phyloP scores from a whole-genome alignment of 2,329 filamentous ascomycete species.

The Fusarium sarcochroum region DNA sequence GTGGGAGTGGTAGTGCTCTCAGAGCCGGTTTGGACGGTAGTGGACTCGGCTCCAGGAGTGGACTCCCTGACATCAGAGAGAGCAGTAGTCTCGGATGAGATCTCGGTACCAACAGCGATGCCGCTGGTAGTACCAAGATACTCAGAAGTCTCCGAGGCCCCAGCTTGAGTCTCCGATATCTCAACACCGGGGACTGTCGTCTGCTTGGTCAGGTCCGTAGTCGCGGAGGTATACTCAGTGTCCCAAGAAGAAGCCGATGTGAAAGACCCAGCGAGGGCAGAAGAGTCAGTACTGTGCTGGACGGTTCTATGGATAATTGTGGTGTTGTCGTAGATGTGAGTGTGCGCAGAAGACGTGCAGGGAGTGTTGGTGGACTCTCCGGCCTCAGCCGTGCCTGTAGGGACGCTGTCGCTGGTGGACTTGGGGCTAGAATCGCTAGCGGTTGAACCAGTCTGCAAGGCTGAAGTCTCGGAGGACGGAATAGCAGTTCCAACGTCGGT shows the following conservation, averaged over 20 bases:
- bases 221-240: constrained; percentile 5
- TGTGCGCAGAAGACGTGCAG: constrained; percentile 24
- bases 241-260: constrained; percentile 10
- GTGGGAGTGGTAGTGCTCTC: background rate
- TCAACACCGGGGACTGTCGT: background rate
- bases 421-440: constrained; percentile 5
- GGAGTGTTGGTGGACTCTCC: constrained; percentile 20
- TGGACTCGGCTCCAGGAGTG: constrained; percentile 4
- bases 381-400: background rate
- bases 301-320: constrained; percentile 27
- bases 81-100: constrained; percentile 4
- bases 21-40: background rate
- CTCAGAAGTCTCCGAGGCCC: background rate
- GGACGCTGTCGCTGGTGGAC: background rate
- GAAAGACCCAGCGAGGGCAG: constrained; percentile 18
- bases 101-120: background rate
- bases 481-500: background rate
- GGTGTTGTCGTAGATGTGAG: constrained; percentile 36
- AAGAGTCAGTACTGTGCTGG: constrained; percentile 19
- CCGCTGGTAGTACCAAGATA: background rate
- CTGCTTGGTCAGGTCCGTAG: background rate
- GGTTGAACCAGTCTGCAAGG: background rate
- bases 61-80: constrained; percentile 3
- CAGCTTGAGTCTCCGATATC: constrained; percentile 6
- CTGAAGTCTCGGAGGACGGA: background rate